Evolutionary conservation across 805 yeast species (phyloP), one percentile per base, ranked within the genome.

Genomic region (Candida taoyuanica): DNA sequence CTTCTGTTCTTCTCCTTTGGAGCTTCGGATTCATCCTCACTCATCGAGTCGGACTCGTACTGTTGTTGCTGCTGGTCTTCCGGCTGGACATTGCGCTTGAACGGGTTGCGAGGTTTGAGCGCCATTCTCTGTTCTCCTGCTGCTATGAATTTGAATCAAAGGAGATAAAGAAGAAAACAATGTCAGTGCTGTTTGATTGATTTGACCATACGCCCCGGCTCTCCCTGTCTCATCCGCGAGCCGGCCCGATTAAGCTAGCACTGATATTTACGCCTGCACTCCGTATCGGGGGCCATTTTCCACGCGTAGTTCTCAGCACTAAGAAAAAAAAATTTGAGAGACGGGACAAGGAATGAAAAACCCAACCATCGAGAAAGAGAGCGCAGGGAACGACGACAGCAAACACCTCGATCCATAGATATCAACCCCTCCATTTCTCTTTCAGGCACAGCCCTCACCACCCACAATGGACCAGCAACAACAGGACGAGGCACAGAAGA

Each of bases 401-500:
- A 21, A 21, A 21, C 24, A 21, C 24, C 24, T 21, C n/a, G n/a
- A n/a, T n/a, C n/a, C n/a, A n/a, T n/a, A n/a, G n/a, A n/a, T n/a
- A n/a, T n/a, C n/a, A n/a, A n/a, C n/a, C n/a, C n/a, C n/a, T n/a
- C n/a, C n/a, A n/a, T n/a, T n/a, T n/a, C n/a, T n/a, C n/a, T n/a
- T n/a, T n/a, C n/a, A n/a, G n/a, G n/a, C n/a, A n/a, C n/a, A n/a
- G n/a, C n/a, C n/a, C n/a, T n/a, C n/a, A n/a, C 24, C 24, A 21
- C 7, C 11, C 18, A 33, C n/a, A 26, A 34, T 35, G 40, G 40
- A 79, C 52, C 24, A 21, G 24, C n/a, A n/a, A n/a, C n/a, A n/a
- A n/a, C 71, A 79, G 44, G 60, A 55, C 49, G 95, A 87, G 50
- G 93, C 95, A 37, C 98, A 93, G 62, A 88, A 85, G 70, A 91